phyloP scores from a whole-genome alignment of 768 basidiomycete genomes.

The Tulasnella sp. region DNA sequence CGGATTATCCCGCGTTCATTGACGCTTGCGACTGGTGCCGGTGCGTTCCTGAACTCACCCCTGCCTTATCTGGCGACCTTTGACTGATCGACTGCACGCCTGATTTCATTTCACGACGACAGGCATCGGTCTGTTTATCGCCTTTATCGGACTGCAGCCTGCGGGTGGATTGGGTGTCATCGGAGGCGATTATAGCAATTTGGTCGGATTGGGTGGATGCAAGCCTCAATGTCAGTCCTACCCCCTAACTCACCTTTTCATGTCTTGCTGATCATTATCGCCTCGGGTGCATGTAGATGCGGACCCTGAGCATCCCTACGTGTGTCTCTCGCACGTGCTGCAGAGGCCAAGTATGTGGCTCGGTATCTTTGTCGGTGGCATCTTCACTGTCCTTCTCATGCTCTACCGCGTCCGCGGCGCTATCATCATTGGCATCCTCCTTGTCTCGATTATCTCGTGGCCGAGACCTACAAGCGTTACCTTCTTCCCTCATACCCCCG shows the following conservation, averaged over 20 bases:
- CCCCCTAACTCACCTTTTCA: background rate
- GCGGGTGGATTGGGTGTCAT: conserved; percentile 59
- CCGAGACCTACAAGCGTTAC: conserved; percentile 71
- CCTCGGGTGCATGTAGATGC: conserved; percentile 29
- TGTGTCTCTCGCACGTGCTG: conserved; percentile 52
- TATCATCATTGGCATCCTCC: conserved; percentile 69
- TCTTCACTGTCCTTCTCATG: conserved; percentile 69
- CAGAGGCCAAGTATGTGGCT: conserved; percentile 74
- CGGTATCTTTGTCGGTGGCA: conserved; percentile 73
- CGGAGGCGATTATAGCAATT: conserved; percentile 55
- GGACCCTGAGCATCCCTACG: conserved; percentile 37
- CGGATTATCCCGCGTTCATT: conserved; percentile 81
- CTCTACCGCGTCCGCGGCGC: conserved; percentile 76
- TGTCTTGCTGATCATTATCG: background rate
- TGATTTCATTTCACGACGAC: background rate
- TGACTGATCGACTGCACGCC: background rate
- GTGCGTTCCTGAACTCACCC: too few species aligned
- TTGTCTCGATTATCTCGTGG: conserved; percentile 81
- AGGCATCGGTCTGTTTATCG: conserved; percentile 71
- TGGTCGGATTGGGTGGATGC: conserved; percentile 71
- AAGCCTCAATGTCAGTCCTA: conserved; percentile 32
- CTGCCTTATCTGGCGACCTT: too few species aligned
- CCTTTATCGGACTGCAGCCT: conserved; percentile 58
- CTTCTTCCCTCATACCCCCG: conserved; percentile 58
- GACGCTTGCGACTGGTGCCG: conserved; percentile 71